Evolutionary conservation across 2,329 filamentous ascomycete species (phyloP), one percentile per base, ranked within the genome.

Genomic region (Ceratocystis huliohia): DNA sequence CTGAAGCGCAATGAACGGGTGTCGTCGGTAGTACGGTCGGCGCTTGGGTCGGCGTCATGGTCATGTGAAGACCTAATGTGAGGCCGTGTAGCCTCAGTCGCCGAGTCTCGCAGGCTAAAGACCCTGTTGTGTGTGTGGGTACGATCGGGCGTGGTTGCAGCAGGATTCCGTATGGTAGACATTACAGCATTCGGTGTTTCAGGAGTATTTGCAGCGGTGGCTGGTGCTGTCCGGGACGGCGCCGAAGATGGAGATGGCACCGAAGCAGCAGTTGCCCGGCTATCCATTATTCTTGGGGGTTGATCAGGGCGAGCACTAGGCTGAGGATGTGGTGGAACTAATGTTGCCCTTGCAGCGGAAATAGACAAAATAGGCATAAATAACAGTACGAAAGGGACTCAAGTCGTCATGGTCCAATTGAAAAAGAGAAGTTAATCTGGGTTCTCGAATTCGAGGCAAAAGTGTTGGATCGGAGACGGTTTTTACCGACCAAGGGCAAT

Each of bases 351-450:
- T 41, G 37, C 37, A 66, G 22, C 22, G 25, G 41, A 63, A 65
- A 25, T 56, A 69, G 48, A 30, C 59, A 70, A 67, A 69, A 68
- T 68, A 56, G 3, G 61, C 63, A 66, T 66, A 20, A 64, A 66
- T 68, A 53, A 62, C 20, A 65, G 65, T 22, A 57, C 28, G 65
- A 65, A 68, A 25, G 46, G 67, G 56, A 44, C 63, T 68, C 65
- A 68, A 68, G 69, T 20, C 25, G 10, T 20, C 48, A 61, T 65
- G 46, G 56, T 66, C 70, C 46, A 63, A 62, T 66, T 67, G 41
- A 61, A 65, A 67, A 68, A 64, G 63, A 61, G 70, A 50, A 65
- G 48, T 63, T 57, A 61, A 57, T 41, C n/a, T 53, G 46, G 3
- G n/a, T 8, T 50, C n/a, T 8, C 0, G 46, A 25, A n/a, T 25